Conservation (phyloP, 192 early-diverging fungal species). For the Phycomyces nitens region DNA sequence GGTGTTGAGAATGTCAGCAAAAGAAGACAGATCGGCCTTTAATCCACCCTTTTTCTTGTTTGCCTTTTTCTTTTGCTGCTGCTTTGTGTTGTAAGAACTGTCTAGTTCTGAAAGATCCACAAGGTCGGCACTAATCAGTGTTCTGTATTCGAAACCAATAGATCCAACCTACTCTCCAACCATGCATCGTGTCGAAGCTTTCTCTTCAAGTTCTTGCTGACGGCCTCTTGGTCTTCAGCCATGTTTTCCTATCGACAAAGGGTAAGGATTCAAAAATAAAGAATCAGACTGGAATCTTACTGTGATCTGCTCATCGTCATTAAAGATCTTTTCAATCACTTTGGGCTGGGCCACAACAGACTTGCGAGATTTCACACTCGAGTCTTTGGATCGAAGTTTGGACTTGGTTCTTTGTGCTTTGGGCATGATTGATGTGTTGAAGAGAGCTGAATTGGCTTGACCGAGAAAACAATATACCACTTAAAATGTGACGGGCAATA, state of each 20-base stretch:
- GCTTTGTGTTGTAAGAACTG: conserved; percentile 43
- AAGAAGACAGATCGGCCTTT: conserved; percentile 47
- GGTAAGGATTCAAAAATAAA: background rate
- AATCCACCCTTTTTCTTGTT: conserved; percentile 44
- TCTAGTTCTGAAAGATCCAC: conserved; percentile 42
- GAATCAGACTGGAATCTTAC: too few species aligned
- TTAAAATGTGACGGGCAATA: background rate
- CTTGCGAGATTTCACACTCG: conserved; percentile 14
- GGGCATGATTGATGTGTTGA: conserved; percentile 7
- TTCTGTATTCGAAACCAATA: background rate
- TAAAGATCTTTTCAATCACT: conserved; percentile 20
- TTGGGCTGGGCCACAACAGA: conserved; percentile 23
- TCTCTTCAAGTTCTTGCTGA: conserved; percentile 38
- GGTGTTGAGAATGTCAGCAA: conserved; percentile 39
- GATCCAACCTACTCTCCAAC: conserved; percentile 50
- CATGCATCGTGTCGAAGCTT: conserved; percentile 55
- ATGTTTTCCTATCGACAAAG: background rate
- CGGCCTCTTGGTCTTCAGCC: background rate
- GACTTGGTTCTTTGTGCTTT: conserved; percentile 6
- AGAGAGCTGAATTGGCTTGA: background rate
- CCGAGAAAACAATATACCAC: background rate
- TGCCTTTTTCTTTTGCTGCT: conserved; percentile 46
- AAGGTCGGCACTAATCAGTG: background rate
- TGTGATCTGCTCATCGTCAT: conserved; percentile 3
- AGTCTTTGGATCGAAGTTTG: conserved; percentile 5